Evolutionary conservation across 768 basidiomycete genomes (phyloP).

Genomic region (Arthromyces matolae): DNA sequence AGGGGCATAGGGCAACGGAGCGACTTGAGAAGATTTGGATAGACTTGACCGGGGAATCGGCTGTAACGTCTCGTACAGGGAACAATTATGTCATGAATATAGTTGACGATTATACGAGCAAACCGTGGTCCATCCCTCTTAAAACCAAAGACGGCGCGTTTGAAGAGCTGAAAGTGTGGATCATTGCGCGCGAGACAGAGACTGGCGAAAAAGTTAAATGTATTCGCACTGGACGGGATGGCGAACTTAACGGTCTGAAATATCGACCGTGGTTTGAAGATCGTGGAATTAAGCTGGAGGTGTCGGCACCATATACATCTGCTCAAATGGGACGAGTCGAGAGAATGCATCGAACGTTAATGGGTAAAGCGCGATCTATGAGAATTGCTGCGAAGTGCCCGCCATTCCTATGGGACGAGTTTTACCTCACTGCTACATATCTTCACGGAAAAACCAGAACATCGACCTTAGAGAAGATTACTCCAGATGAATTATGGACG

Average conservation of each 20-base stretch:
- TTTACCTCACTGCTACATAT: conserved; percentile 21
- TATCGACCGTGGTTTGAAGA: neutral
- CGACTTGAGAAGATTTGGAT: neutral
- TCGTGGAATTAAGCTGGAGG: conserved; percentile 12
- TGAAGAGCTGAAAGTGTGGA: neutral
- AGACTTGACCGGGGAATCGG: neutral
- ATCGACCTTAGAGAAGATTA: conserved; percentile 3
- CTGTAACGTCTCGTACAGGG: neutral
- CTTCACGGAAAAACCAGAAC: conserved; percentile 10
- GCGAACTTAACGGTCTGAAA: neutral
- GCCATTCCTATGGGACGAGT: conserved; percentile 26
- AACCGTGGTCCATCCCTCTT: no score
- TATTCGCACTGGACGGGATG: neutral
- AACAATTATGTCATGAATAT: neutral
- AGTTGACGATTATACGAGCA: neutral
- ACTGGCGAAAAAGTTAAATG: neutral
- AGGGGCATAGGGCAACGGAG: neutral
- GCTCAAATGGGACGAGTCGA: conserved; percentile 33
- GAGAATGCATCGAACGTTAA: conserved; percentile 26
- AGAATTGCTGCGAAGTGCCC: conserved; percentile 19
- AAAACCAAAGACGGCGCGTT: neutral
- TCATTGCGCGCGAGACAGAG: neutral
- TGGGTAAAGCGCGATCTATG: conserved; percentile 26
- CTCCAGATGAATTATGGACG: conserved; percentile 22
- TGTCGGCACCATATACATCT: conserved; percentile 27